These are phyloP conservation scores for Coffea humblotiana DNA, from an alignment of 305 asterid genomes.

Conservation along the genomic window DNA sequence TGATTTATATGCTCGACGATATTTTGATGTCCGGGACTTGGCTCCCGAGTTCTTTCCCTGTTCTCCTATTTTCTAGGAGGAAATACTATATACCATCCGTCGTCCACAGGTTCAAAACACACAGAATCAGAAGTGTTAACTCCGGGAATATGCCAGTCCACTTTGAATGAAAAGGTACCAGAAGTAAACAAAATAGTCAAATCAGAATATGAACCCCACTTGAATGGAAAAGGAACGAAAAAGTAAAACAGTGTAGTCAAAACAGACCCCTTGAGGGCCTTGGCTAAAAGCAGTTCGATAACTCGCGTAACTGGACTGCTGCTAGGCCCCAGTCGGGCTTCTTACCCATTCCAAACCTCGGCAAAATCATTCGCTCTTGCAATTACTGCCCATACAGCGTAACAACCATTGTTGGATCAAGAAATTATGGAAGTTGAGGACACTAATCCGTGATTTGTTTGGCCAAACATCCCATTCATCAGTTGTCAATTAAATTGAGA, in stretches of 20 bases:
- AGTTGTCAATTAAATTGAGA: neutral
- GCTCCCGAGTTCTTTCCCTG: neutral
- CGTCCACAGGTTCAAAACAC: neutral
- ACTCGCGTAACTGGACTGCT: no score
- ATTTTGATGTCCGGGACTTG: neutral
- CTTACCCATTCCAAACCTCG: no score
- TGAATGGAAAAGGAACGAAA: no score
- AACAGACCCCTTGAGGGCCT: no score
- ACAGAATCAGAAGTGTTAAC: no score
- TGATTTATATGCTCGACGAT: neutral
- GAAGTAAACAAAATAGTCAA: no score
- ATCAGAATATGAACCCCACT: no score
- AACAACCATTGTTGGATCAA: neutral
- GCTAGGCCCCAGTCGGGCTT: no score
- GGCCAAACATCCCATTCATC: constrained; percentile 1
- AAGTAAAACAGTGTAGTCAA: no score
- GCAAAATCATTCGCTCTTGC: neutral
- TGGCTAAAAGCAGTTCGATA: no score
- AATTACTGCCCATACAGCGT: neutral
- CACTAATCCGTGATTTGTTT: neutral
- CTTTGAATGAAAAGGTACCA: no score
- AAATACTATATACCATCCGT: neutral
- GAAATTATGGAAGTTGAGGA: neutral
- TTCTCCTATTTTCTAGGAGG: neutral
- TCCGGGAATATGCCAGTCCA: no score